phyloP scores from a whole-genome alignment of 2,329 filamentous ascomycete genomes.

The Hypoxylon sp. region DNA sequence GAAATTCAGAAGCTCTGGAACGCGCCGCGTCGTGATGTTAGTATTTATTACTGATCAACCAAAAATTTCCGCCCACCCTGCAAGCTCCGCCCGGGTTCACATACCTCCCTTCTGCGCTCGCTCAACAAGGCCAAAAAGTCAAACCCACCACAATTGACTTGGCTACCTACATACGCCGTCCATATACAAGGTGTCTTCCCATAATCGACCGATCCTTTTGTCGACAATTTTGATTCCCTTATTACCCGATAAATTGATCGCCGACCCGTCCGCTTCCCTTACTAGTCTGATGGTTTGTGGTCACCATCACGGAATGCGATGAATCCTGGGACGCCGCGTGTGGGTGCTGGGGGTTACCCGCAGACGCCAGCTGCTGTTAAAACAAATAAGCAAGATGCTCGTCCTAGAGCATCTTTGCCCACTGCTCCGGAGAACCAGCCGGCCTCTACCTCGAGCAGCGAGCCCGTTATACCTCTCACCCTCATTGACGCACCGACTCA shows the following conservation, averaged over 20 bases:
- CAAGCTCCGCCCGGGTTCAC: conserved; percentile 12
- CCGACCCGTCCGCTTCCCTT: not conserved
- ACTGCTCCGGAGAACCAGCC: conserved; percentile 61
- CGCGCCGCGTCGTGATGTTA: conserved; percentile 47
- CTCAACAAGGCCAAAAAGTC: conserved; percentile 8
- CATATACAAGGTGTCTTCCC: conserved; percentile 6
- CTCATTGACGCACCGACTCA: conserved; percentile 92
- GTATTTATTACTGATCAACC: conserved; percentile 33
- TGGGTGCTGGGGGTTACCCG: conserved; percentile 85
- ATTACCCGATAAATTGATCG: not conserved
- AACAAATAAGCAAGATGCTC: conserved; percentile 50
- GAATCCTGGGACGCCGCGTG: conserved; percentile 81
- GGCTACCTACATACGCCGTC: not conserved
- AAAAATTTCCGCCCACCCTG: conserved; percentile 29
- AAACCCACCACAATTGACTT: conserved; percentile 1
- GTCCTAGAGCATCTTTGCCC: conserved; percentile 54
- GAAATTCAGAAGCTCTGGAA: conserved; percentile 36
- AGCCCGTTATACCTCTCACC: conserved; percentile 82
- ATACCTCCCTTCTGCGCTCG: conserved; percentile 8
- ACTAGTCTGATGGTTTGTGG: conserved; percentile 40
- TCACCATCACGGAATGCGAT: conserved; percentile 72
- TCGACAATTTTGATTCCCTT: conserved; percentile 5
- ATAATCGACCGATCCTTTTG: not conserved
- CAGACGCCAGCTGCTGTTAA: conserved; percentile 73
- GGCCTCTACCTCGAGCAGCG: conserved; percentile 48